Conservation (phyloP, 1,284 basidiomycete species). For the Irpex sp. region DNA sequence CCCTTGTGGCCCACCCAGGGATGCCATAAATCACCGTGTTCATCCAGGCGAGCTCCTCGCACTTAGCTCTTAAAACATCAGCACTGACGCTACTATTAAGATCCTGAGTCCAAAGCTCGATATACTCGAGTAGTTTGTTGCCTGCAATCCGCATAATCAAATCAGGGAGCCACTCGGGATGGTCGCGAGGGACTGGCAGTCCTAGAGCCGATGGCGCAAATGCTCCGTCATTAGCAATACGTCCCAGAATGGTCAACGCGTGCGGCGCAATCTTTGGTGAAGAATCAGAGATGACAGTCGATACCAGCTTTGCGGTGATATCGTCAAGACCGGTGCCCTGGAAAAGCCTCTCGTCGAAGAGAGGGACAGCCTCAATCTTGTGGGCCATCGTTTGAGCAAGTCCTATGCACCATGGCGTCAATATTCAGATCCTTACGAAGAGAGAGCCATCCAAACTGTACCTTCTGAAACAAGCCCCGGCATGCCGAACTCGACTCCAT, state of each 20-base stretch:
- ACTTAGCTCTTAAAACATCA: constrained; percentile 43
- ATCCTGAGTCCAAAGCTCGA: constrained; percentile 55
- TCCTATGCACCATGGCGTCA: constrained; percentile 28
- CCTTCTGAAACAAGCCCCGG: constrained; percentile 74
- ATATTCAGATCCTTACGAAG: background rate
- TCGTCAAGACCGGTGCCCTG: constrained; percentile 19
- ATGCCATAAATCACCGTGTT: constrained; percentile 50
- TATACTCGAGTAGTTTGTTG: constrained; percentile 49
- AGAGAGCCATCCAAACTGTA: constrained; percentile 26
- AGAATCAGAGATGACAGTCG: constrained; percentile 22
- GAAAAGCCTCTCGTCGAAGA: constrained; percentile 37
- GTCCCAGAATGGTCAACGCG: constrained; percentile 45
- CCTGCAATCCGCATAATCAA: constrained; percentile 38
- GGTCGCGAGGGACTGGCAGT: constrained; percentile 40
- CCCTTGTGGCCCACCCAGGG: constrained; percentile 41
- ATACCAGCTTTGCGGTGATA: constrained; percentile 26
- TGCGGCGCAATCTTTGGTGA: constrained; percentile 32
- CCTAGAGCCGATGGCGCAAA: constrained; percentile 48
- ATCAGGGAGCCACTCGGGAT: constrained; percentile 34
- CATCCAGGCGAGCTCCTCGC: constrained; percentile 55
- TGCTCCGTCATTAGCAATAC: constrained; percentile 45
- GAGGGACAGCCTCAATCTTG: constrained; percentile 22
- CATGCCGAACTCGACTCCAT: constrained; percentile 71
- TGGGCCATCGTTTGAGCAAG: constrained; percentile 45
- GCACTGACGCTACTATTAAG: background rate